Evolutionary conservation across 1,284 basidiomycete genomes (phyloP).

Genomic region (Ustilago nuda): DNA sequence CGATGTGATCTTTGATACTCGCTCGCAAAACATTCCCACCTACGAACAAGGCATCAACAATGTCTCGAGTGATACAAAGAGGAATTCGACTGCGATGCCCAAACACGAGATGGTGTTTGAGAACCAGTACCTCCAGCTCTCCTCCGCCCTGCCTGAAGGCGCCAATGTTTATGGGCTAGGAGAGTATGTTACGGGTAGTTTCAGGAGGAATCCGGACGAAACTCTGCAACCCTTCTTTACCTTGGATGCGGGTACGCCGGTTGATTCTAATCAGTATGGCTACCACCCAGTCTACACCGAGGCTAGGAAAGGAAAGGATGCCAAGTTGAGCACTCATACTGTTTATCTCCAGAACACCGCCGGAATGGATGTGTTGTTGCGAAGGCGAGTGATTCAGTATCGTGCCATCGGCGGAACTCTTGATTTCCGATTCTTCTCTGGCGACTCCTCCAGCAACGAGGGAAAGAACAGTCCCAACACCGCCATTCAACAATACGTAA

Average conservation of each 20-base stretch:
- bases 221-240: constrained; percentile 78
- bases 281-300: constrained; percentile 78
- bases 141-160: constrained; percentile 67
- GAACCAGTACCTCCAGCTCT: constrained; percentile 79
- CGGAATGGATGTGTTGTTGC: constrained; percentile 55
- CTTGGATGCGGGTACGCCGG: constrained; percentile 72
- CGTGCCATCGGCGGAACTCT: constrained; percentile 58
- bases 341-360: constrained; percentile 51
- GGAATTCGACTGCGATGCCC: constrained; percentile 60
- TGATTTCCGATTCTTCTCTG: constrained; percentile 58
- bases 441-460: constrained; percentile 18
- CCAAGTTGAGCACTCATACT: constrained; percentile 39
- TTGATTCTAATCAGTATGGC: constrained; percentile 74
- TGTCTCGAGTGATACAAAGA: constrained; percentile 29
- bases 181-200: constrained; percentile 76
- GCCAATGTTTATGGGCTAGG: constrained; percentile 83
- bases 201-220: constrained; percentile 75
- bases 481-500: constrained; percentile 57
- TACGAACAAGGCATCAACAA: constrained; percentile 48
- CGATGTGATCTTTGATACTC: constrained; percentile 80
- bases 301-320: constrained; percentile 73
- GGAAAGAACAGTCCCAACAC: constrained; percentile 41
- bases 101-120: constrained; percentile 72
- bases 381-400: constrained; percentile 52
- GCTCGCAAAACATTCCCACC: constrained; percentile 66